These are phyloP conservation scores for Corylus avellana DNA, from an alignment of 306 rosid genomes.

Conservation along the genomic window DNA sequence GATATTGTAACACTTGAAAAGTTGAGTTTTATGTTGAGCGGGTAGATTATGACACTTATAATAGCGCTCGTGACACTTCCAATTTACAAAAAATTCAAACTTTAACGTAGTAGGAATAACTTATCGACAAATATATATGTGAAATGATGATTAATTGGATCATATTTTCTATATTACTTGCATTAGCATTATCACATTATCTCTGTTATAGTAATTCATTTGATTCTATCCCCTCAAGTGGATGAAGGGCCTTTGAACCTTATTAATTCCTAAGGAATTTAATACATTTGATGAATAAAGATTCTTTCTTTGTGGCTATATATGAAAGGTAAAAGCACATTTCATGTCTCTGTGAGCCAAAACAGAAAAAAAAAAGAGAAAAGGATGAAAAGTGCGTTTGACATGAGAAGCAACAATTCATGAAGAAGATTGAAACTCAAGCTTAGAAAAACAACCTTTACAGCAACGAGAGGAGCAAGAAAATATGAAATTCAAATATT, in stretches of 20 bases:
- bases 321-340: background rate
- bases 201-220: no score
- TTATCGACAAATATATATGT: background rate
- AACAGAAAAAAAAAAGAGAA: background rate
- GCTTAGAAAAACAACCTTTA: background rate
- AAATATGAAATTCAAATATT: no score
- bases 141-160: background rate
- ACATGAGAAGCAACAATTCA: background rate
- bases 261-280: no score
- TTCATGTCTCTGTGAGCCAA: background rate
- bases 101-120: background rate
- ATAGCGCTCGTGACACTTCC: background rate
- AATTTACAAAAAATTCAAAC: background rate
- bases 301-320: background rate
- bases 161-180: background rate
- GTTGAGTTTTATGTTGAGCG: background rate
- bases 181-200: no score
- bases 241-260: no score
- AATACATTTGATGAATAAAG: no score
- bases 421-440: background rate
- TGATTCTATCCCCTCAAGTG: no score
- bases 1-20: background rate
- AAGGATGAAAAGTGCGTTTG: background rate
- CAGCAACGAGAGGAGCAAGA: no score
- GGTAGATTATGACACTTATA: no score